These are phyloP conservation scores for Epithele typhae DNA, from an alignment of 768 basidiomycete genomes.

Conservation along the genomic window DNA sequence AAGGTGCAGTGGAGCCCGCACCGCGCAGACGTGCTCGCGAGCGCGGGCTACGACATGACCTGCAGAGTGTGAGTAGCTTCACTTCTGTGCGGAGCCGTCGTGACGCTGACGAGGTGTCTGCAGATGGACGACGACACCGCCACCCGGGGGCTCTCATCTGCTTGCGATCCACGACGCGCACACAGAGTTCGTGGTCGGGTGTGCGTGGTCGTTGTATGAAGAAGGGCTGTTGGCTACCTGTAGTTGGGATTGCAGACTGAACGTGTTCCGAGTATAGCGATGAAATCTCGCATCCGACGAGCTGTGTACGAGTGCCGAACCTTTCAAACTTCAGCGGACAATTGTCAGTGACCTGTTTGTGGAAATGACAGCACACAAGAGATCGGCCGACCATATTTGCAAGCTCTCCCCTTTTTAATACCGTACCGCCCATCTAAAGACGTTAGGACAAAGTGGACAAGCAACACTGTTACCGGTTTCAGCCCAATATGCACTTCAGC, in stretches of 20 bases:
- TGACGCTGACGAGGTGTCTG: neutral
- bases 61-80: conserved; percentile 79
- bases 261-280: conserved; percentile 61
- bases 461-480: too few species aligned
- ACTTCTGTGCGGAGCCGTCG: conserved; percentile 1
- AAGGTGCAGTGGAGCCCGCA: conserved; percentile 90
- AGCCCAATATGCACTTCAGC: too few species aligned
- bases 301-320: too few species aligned
- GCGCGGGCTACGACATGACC: conserved; percentile 92
- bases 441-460: too few species aligned
- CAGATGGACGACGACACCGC: conserved; percentile 69
- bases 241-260: conserved; percentile 86
- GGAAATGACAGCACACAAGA: too few species aligned
- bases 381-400: too few species aligned
- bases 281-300: too few species aligned
- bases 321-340: too few species aligned
- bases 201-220: conserved; percentile 90
- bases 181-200: conserved; percentile 92
- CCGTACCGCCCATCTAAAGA: too few species aligned
- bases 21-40: conserved; percentile 63
- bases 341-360: too few species aligned
- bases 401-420: too few species aligned
- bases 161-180: conserved; percentile 80
- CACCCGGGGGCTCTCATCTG: conserved; percentile 46
- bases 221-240: conserved; percentile 85